Base-by-base conservation (phyloP, 306 rosid genomes). In the Cucumis sativus region DNA sequence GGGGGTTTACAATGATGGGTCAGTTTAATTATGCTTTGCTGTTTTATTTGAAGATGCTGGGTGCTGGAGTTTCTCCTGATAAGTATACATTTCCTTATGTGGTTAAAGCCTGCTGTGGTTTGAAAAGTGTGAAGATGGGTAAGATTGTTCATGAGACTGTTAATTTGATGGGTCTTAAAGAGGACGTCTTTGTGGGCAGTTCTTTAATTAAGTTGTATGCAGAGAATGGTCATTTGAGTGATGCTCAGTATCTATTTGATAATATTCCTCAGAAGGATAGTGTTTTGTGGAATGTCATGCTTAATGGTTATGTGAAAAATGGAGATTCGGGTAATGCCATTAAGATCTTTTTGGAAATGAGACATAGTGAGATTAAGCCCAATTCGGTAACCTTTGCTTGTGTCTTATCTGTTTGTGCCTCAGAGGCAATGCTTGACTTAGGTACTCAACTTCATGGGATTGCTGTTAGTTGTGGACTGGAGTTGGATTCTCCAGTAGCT, bases 31-130 rank as follows among this genome's bases (percentile, higher is more conserved):
- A 82, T 80, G 85, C 93, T 47, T 51, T 93, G 76, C 77, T 88
- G 62, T 89, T 93, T 80, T 91, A 88, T 88, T 89, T 89, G 80
- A 93, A 87, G 89, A 91, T 93, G 98, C 76, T 93, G 83, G 85
- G 87, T 21, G 59, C 84, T 81, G 83, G 86, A 55, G 75, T 84
- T 82, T 86, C 85, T 51, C 98, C 98, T 21, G 97, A 91, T 64
- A 91, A 89, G 84, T 93, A 91, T 86, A 93, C 98, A n/a, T 89
- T 93, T 73, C 95, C 97, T 30, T 78, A 87, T 82, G 95, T 93
- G 45, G 81, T 93, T 73, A 93, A 91, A 73, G 93, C 97, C 51
- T 93, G 93, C 60, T 89, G 88, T 47, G 91, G 88, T 80, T 82
- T 91, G 84, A 83, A 86, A 35, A 91, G 87, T 75, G 84, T 91